Conservation (phyloP, 2,329 filamentous ascomycete genomes). For the Hypoxylon sp. region DNA sequence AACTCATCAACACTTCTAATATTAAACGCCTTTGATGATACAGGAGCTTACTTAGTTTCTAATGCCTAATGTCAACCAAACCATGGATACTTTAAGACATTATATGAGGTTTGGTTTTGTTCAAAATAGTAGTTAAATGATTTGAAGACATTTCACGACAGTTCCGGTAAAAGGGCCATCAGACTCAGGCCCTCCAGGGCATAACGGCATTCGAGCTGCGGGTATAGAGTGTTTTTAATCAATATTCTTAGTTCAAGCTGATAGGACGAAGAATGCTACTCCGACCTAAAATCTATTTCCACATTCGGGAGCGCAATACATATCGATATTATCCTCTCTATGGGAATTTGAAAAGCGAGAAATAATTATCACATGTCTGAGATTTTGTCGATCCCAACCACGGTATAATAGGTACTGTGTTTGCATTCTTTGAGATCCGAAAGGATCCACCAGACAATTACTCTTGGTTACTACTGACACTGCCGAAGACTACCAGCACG, state of each 20-base stretch:
- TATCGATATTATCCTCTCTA: constrained; percentile 3
- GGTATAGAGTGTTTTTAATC: not conserved
- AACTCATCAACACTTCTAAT: not conserved
- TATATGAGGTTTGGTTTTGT: not conserved
- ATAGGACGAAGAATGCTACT: constrained; percentile 6
- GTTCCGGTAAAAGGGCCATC: not conserved
- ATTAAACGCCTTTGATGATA: not conserved
- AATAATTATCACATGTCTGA: constrained; percentile 20
- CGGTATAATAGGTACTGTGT: constrained; percentile 19
- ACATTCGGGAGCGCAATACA: constrained; percentile 3
- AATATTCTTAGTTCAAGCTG: constrained; percentile 2
- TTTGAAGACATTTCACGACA: not conserved
- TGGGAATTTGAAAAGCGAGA: not conserved
- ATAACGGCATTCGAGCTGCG: constrained; percentile 4
- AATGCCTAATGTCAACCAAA: not conserved
- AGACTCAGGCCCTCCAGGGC: not conserved
- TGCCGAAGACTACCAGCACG: constrained; percentile 32
- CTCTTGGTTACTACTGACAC: constrained; percentile 21
- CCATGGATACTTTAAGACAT: not conserved
- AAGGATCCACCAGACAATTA: constrained; percentile 25
- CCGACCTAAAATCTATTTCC: constrained; percentile 8
- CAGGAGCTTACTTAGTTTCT: not conserved
- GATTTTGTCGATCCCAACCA: not conserved
- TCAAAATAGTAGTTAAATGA: not conserved
- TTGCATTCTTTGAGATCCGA: constrained; percentile 31